Base-by-base conservation (phyloP, 2,329 filamentous ascomycete genomes). In the Podosphaera fusca region DNA sequence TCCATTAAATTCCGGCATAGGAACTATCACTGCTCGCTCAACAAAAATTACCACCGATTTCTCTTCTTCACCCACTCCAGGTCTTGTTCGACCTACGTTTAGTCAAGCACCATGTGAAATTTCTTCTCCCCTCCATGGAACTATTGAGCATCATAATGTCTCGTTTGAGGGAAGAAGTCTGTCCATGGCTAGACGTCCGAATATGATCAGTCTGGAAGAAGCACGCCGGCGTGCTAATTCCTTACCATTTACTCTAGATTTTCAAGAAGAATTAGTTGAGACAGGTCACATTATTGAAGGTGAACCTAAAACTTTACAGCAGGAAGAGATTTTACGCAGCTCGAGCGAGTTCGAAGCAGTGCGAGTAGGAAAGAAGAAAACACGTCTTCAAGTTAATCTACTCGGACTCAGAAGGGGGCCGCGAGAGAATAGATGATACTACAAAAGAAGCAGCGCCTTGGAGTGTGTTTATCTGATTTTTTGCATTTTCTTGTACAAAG, bases 181-280 rank as follows among this genome's bases (percentile, higher is more conserved):
- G 29, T 56, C 58, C 2, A 52, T 21, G 33, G 30, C 53, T 2
- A 42, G 45, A 3, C 29, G 56, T 4, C 45, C 59, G 29, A 56
- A 50, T 12, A 58, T 57, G 21, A 61, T 59, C 36, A 50, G 36
- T 47, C 40, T 59, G 8, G 60, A 56, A n/a, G 59, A 60, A 33
- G 57, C 58, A 14, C 36, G 56, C 31, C 56, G 57, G 31, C 59
- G 56, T 55, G 56, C 55, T 14, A 60, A 62, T 35, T 58, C 61
- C 0, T 31, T 62, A 4, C 61, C 59, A 2, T 58, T 58, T 4
- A 34, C 21, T 30, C 31, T 10, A 2, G 47, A 9, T 50, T 9
- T 9, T 34, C 47, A 50, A 31, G 31, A 9, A 31, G 31, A 50
- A 10, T 31, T 50, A 34, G 10, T 42, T 42, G 38, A 42, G 38